A percentile compares a stretch with the other conserved stretches of the same genome.
Evolutionary conservation across 164 flowering plant species (phyloP).

Genomic region (Dillenia turbinata): DNA sequence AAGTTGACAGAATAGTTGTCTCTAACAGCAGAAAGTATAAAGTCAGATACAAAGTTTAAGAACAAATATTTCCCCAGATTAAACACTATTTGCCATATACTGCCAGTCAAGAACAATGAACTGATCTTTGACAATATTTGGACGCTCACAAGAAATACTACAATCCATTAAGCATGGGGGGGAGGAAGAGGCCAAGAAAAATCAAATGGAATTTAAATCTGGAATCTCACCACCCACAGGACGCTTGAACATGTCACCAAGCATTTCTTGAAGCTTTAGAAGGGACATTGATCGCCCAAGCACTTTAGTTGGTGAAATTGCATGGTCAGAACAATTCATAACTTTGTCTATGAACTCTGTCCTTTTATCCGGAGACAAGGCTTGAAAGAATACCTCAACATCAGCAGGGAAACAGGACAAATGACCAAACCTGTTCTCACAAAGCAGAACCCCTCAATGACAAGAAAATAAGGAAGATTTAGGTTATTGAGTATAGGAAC

Average conservation of each 20-base stretch:
- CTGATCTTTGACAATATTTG: neutral
- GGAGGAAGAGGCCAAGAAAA: neutral
- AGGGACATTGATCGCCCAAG: constrained; percentile 57
- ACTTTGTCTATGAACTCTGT: constrained; percentile 40
- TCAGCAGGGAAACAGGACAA: constrained; percentile 72
- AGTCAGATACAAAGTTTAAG: too few relatives aligned
- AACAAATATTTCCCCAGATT: too few relatives aligned
- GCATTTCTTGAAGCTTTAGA: constrained; percentile 47
- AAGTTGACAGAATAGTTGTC: too few relatives aligned
- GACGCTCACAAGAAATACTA: neutral
- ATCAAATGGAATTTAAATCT: too few relatives aligned
- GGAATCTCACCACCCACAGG: constrained; percentile 42
- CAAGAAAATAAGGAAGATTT: neutral
- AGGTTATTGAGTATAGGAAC: too few relatives aligned
- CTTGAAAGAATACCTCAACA: constrained; percentile 56
- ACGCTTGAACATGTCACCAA: constrained; percentile 42
- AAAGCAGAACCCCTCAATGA: constrained; percentile 11
- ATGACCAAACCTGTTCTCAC: constrained; percentile 74
- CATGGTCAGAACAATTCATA: constrained; percentile 18
- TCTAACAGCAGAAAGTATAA: too few relatives aligned
- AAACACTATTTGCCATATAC: too few relatives aligned
- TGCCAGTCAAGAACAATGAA: too few relatives aligned
- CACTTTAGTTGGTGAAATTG: constrained; percentile 30
- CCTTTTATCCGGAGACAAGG: constrained; percentile 41
- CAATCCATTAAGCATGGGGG: neutral